Conservation (phyloP, 2,329 filamentous ascomycete genomes). For the Aspergillus candidus region DNA sequence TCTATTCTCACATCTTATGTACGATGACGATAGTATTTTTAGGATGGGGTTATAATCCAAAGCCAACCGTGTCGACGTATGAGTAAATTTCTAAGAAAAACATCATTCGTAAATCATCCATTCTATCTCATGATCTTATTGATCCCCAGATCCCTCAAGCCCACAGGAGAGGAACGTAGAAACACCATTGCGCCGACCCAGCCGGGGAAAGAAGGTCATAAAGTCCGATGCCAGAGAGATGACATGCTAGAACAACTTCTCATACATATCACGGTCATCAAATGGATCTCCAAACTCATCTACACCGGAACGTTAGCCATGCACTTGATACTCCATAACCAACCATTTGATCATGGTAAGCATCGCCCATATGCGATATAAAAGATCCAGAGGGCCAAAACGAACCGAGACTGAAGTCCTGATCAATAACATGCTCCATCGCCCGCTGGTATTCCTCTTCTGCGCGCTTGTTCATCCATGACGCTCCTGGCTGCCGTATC, state of each 20-base stretch:
- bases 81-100: constrained; percentile 2
- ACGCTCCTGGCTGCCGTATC: constrained; percentile 44
- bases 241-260: constrained; percentile 14
- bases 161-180: not conserved
- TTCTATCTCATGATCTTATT: not conserved
- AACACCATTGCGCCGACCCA: constrained; percentile 4
- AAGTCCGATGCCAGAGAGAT: not conserved
- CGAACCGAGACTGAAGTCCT: constrained; percentile 46
- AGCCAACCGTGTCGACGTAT: not conserved
- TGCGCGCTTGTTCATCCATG: constrained; percentile 53
- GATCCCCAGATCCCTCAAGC: not conserved
- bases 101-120: constrained; percentile 25
- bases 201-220: too few species aligned
- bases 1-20: too few species aligned
- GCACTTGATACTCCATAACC: not conserved
- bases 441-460: constrained; percentile 50
- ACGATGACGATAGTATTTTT: too few species aligned
- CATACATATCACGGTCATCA: constrained; percentile 36
- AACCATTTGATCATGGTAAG: not conserved
- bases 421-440: constrained; percentile 47
- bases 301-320: constrained; percentile 15
- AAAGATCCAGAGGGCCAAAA: constrained; percentile 1
- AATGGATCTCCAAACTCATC: constrained; percentile 44
- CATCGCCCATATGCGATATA: not conserved
- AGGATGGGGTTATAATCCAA: not conserved